Conservation (phyloP, 306 rosid species). For the Leucaena leucocephala region DNA sequence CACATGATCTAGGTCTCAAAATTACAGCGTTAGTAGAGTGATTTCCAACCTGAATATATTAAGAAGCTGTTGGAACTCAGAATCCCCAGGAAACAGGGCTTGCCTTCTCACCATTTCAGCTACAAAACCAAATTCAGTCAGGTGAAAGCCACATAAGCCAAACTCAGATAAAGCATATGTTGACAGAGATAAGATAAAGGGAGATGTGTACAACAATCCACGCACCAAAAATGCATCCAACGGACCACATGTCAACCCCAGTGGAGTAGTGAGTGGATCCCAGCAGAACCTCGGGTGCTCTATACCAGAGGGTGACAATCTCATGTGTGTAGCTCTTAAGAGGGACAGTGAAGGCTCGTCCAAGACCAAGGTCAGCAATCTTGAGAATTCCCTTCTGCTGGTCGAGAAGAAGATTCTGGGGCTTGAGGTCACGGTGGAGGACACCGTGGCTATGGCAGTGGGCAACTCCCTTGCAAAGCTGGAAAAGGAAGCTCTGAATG, state of each 20-base stretch:
- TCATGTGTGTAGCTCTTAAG: slow-evolving; percentile 95
- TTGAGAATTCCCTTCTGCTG: slow-evolving; percentile 73
- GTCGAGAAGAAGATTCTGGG: slow-evolving; percentile 88
- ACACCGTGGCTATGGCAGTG: slow-evolving; percentile 97
- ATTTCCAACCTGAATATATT: slow-evolving; percentile 73
- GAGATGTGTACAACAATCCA: background rate
- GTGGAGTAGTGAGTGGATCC: slow-evolving; percentile 93
- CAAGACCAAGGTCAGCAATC: slow-evolving; percentile 93
- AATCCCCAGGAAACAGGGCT: slow-evolving; percentile 90
- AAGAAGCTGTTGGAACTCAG: slow-evolving; percentile 91
- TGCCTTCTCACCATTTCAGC: slow-evolving; percentile 94
- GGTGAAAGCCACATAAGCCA: background rate
- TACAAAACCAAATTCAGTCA: slow-evolving; percentile 35
- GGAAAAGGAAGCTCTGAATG: slow-evolving; percentile 82
- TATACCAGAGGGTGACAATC: slow-evolving; percentile 95
- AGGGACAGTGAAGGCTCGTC: slow-evolving; percentile 90
- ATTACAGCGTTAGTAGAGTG: background rate
- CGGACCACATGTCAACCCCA: slow-evolving; percentile 96
- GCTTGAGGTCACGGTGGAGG: slow-evolving; percentile 89
- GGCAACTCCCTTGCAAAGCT: slow-evolving; percentile 89
- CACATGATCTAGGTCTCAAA: slow-evolving; percentile 13
- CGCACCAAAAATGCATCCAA: slow-evolving; percentile 87
- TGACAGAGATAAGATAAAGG: background rate
- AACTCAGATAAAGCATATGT: background rate
- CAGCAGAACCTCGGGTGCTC: slow-evolving; percentile 93